Evolutionary conservation across 768 basidiomycete species (phyloP), one percentile per base, ranked within the genome.

Genomic region (Boletus patriciae): DNA sequence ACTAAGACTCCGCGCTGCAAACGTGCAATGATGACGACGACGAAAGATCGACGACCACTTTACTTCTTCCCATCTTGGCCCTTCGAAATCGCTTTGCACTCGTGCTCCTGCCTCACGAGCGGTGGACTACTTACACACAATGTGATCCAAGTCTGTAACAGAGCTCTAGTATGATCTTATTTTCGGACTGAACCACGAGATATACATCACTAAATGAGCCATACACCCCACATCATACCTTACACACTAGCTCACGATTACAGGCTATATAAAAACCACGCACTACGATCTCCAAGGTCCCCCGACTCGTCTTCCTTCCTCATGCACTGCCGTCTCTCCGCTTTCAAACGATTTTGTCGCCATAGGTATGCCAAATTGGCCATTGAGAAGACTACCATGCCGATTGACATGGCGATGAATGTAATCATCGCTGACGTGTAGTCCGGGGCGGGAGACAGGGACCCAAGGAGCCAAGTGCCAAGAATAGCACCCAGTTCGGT

Each of bases 401-500:
- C 56, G 2, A 75, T 63, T 0, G 80, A 76, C 72, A 75, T 70
- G 46, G 59, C 62, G 6, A 73, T 64, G 34, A 69, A 66, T 23
- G 67, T 71, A 48, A 71, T 54, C 1, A 82, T 80, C 0, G 80
- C 84, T 41, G 74, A 73, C 3, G 64, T 76, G 60, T 84, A 85
- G n/a, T 73, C 58, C 6, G 83, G 83, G 1, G 78, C 72, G 0
- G 77, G 69, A 8, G 81, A 83, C 3, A 84, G 64, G 4, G 65
- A 62, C 9, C 83, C 83, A 25, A 84, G 66, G 2, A 85, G 75
- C 83, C 84, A 86, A 0, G 83, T 85, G 2, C 78, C 76, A 19
- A 86, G 78, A 53, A 86, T 84, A 4, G 82, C 82, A 1, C 83
- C 83, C 0, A 74, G 69, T 62, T 86, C 84, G 27, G 78, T 80